These are phyloP conservation scores for Ustilago crameri DNA, from an alignment of 1,284 basidiomycete species.

Conservation along the genomic window DNA sequence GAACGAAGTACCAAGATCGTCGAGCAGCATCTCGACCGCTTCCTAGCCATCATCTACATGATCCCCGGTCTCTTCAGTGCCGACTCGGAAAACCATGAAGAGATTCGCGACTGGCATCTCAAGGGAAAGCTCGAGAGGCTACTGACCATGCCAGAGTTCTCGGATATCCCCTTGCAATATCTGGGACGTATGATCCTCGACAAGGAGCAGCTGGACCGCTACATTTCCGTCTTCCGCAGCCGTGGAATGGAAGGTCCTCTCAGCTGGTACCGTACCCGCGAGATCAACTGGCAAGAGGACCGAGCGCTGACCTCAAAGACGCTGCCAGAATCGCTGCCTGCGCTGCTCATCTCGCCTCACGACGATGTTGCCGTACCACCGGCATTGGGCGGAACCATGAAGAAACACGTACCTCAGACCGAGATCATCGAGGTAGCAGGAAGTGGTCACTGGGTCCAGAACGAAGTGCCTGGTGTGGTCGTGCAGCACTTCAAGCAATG, in stretches of 20 bases:
- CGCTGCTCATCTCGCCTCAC: constrained; percentile 41
- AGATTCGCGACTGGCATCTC: constrained; percentile 47
- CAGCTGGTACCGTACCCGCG: constrained; percentile 58
- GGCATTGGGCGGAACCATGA: constrained; percentile 36
- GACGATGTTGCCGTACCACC: constrained; percentile 52
- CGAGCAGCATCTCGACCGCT: constrained; percentile 51
- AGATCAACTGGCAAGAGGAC: constrained; percentile 56
- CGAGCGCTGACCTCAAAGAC: constrained; percentile 26
- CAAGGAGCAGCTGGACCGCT: constrained; percentile 33
- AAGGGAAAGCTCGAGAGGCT: constrained; percentile 52
- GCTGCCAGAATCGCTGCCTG: constrained; percentile 41
- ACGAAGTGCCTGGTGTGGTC: constrained; percentile 46
- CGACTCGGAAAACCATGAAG: constrained; percentile 35
- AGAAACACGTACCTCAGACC: constrained; percentile 44
- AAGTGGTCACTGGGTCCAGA: constrained; percentile 49
- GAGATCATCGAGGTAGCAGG: constrained; percentile 37
- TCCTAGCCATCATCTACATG: constrained; percentile 52
- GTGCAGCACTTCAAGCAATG: constrained; percentile 41
- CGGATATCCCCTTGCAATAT: constrained; percentile 38
- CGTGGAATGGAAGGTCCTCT: constrained; percentile 58
- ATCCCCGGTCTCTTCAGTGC: constrained; percentile 47
- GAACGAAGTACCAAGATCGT: constrained; percentile 54
- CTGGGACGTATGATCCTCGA: constrained; percentile 34
- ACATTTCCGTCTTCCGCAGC: constrained; percentile 43
- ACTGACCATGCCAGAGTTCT: constrained; percentile 43